A percentile compares a stretch with the other conserved stretches of the same genome.
phyloP scores from a whole-genome alignment of 2,329 filamentous ascomycete species.

The Dryadomyces quercivorus region DNA sequence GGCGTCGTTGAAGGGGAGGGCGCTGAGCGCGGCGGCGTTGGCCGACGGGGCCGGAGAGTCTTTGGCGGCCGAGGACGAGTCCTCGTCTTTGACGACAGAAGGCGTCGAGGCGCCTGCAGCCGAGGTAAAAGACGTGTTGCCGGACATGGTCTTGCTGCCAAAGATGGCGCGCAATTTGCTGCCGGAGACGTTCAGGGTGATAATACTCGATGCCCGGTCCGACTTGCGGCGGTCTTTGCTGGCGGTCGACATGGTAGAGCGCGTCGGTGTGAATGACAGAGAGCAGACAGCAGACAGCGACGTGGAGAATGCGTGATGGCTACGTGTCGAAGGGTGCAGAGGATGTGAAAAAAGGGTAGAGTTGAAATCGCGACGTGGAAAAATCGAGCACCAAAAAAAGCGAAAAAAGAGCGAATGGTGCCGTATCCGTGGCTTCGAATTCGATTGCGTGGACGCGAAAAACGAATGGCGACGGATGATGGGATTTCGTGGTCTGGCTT shows the following conservation, averaged over 20 bases:
- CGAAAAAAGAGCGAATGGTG: not conserved
- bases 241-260: slow-evolving; percentile 20
- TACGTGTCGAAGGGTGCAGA: not conserved
- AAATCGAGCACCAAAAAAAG: not conserved
- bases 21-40: slow-evolving; percentile 34
- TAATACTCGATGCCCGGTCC: slow-evolving; percentile 21
- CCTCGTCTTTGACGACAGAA: slow-evolving; percentile 15
- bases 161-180: slow-evolving; percentile 35
- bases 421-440: not conserved
- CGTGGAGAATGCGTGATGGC: not conserved
- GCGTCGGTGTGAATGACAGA: no score
- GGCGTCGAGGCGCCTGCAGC: slow-evolving; percentile 19
- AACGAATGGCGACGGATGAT: not conserved
- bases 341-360: not conserved
- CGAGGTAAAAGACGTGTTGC: slow-evolving; percentile 13
- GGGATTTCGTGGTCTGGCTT: not conserved
- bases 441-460: not conserved
- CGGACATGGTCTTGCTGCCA: slow-evolving; percentile 18
- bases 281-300: no score
- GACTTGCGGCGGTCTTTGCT: slow-evolving; percentile 33
- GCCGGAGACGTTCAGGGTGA: slow-evolving; percentile 41
- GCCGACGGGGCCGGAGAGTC: slow-evolving; percentile 30
- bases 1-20: slow-evolving; percentile 47
- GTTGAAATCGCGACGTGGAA: not conserved
- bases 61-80: slow-evolving; percentile 19